Conservation (phyloP, 768 basidiomycete genomes). For the Rhodotorula toruloides region DNA sequence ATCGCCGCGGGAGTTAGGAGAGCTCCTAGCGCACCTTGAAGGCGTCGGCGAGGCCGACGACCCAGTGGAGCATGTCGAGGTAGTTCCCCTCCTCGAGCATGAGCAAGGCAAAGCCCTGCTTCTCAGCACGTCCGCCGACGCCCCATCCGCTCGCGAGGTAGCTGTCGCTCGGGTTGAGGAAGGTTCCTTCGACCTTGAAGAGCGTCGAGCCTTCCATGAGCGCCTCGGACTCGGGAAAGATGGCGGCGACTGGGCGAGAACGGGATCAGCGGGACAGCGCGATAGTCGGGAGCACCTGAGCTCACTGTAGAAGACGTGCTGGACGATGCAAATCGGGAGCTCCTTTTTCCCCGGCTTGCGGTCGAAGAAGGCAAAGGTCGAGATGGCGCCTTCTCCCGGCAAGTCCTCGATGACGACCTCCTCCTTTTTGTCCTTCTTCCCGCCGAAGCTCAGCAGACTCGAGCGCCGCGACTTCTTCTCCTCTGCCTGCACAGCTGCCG, state of each 20-base stretch:
- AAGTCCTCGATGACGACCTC: conserved; percentile 19
- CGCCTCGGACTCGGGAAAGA: conserved; percentile 93
- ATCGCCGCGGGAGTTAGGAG: conserved; percentile 49
- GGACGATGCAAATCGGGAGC: conserved; percentile 32
- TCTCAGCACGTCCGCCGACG: conserved; percentile 61
- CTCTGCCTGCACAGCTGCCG: neutral
- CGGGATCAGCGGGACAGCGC: neutral
- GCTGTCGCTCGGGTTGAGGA: conserved; percentile 45
- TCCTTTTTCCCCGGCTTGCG: conserved; percentile 21
- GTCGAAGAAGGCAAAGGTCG: conserved; percentile 57
- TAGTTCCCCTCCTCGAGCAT: conserved; percentile 67
- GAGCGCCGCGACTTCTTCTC: conserved; percentile 20
- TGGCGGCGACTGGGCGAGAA: conserved; percentile 51
- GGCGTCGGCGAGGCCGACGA: conserved; percentile 39
- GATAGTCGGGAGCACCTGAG: neutral
- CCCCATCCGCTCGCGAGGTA: conserved; percentile 36
- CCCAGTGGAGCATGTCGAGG: conserved; percentile 40
- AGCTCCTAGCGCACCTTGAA: conserved; percentile 35
- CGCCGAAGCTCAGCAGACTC: conserved; percentile 26
- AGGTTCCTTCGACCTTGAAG: conserved; percentile 81
- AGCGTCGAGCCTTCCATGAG: conserved; percentile 81
- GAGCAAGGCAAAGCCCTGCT: conserved; percentile 70
- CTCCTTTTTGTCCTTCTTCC: conserved; percentile 16
- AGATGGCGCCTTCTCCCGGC: conserved; percentile 41
- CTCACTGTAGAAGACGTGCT: conserved; percentile 34